Conservation (phyloP, 768 basidiomycete species). For the Boletus sp. region DNA sequence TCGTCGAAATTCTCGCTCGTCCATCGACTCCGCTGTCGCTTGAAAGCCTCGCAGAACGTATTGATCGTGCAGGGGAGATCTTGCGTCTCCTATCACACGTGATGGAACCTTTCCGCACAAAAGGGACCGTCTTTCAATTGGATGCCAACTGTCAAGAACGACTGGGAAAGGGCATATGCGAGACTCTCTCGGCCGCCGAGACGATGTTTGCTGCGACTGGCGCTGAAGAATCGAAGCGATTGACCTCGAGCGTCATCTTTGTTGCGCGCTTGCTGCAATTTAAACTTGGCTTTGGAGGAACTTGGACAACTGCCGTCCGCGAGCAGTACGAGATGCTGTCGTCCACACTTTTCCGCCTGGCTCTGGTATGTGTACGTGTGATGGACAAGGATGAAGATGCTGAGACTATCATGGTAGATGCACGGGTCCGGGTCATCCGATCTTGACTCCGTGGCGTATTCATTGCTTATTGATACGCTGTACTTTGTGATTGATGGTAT, state of each 20-base stretch:
- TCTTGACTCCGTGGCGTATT: conserved; percentile 56
- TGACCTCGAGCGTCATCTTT: conserved; percentile 48
- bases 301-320: conserved; percentile 53
- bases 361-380: conserved; percentile 42
- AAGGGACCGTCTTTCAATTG: conserved; percentile 49
- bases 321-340: conserved; percentile 44
- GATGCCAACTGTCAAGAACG: conserved; percentile 48
- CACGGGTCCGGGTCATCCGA: conserved; percentile 48
- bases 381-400: not conserved
- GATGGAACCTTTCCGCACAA: conserved; percentile 57
- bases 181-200: conserved; percentile 43
- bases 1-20: conserved; percentile 51
- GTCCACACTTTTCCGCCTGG: conserved; percentile 44
- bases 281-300: conserved; percentile 58
- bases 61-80: conserved; percentile 61
- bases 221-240: conserved; percentile 21
- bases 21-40: conserved; percentile 24
- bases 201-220: conserved; percentile 28
- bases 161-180: conserved; percentile 48
- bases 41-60: conserved; percentile 35
- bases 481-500: conserved; percentile 72
- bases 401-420: conserved; percentile 36
- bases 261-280: conserved; percentile 71
- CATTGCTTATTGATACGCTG: conserved; percentile 69
- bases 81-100: conserved; percentile 67